Conservation (phyloP, 768 basidiomycete species). For the Boletus vinaceobasis region DNA sequence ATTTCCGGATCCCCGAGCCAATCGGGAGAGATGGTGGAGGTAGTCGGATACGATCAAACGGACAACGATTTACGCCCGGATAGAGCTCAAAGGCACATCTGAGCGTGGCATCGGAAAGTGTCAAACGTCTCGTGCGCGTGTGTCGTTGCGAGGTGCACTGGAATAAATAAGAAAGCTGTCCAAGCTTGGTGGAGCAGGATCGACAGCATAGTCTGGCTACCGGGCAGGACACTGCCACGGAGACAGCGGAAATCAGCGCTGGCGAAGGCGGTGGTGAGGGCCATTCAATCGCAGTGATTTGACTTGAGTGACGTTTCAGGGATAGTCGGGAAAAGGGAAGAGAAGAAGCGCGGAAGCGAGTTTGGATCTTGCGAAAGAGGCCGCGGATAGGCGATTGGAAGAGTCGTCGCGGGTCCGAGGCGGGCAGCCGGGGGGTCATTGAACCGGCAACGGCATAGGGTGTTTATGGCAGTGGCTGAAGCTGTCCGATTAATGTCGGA, state of each 20-base stretch:
- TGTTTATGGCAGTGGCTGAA: slow-evolving; percentile 16
- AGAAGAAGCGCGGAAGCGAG: slow-evolving; percentile 15
- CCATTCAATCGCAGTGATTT: neutral
- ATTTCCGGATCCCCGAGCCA: neutral
- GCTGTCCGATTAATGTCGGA: slow-evolving; percentile 4
- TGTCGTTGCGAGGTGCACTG: neutral
- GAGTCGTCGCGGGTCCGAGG: slow-evolving; percentile 25
- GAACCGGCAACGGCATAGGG: slow-evolving; percentile 11
- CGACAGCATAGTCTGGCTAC: too few relatives aligned
- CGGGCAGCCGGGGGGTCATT: neutral
- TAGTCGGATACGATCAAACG: neutral
- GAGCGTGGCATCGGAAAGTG: neutral
- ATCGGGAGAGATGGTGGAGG: neutral
- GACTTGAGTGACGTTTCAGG: slow-evolving; percentile 10
- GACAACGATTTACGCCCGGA: neutral
- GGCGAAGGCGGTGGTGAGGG: too few relatives aligned
- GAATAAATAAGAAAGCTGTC: neutral
- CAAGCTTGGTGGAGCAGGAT: neutral
- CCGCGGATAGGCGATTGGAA: neutral
- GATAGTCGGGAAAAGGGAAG: slow-evolving; percentile 8
- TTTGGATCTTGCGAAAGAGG: too few relatives aligned
- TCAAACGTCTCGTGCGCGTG: neutral
- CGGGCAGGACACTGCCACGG: too few relatives aligned
- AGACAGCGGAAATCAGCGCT: too few relatives aligned
- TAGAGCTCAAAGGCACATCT: neutral